Base-by-base conservation (phyloP, 257 asterid species). In the Nicotiana obtusifolia region DNA sequence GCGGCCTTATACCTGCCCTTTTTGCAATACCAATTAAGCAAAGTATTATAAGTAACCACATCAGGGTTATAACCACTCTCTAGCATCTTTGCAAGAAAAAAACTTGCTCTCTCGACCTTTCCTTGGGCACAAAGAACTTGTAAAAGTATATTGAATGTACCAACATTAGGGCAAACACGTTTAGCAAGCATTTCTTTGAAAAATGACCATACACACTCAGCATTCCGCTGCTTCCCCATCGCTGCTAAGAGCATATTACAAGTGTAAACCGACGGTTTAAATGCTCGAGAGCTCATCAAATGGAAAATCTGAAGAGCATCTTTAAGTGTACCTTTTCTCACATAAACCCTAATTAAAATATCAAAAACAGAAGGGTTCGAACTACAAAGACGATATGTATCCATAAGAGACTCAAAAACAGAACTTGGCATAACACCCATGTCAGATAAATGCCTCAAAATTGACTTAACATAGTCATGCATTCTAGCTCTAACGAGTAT, bases 331-430 rank as follows among this genome's bases (percentile, higher is more conserved):
- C 92, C 90, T 54, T 87, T 88, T 84, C 86, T 87, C 15, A 91
- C 87, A 87, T 91, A 90, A 84, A 89, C 90, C 90, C 97, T 93
- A 13, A 94, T 90, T 80, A 95, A 87, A 83, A 95, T 81, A 84
- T 95, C 99, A 87, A 94, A 95, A 85, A 95, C 96, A 69, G 95
- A 90, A 84, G 98, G 97, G 91, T 89, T 95, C 13, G 99, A 94
- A 76, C 89, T 91, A 85, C 98, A 95, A 62, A 94, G 77, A n/a
- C 87, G 85, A 86, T 95, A 95, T 0, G 99, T 95, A 77, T 86
- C 86, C 97, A 94, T 91, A 44, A 95, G 91, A 5, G 90, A 87
- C 62, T 83, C 80, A 83, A 95, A 92, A 84, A 95, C 77, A 60
- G 87, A 87, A 81, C 78, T 88, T 65, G 97, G 84, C 24, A 84